These are phyloP conservation scores for Coprinellus micaceus DNA, from an alignment of 768 basidiomycete genomes.

Conservation along the genomic window DNA sequence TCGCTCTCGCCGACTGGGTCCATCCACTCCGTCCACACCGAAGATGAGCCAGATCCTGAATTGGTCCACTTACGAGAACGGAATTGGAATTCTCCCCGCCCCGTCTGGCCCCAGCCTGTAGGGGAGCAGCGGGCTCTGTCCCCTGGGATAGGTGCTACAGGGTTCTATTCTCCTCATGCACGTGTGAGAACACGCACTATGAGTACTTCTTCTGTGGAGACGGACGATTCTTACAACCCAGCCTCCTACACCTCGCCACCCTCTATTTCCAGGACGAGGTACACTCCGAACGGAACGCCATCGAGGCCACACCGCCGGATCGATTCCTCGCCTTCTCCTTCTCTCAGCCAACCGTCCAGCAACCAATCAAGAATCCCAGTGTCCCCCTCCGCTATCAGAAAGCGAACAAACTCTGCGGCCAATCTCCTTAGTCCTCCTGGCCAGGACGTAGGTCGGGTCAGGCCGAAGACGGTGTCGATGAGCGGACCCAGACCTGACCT, in stretches of 20 bases:
- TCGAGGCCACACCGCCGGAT: neutral
- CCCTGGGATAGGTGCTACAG: neutral
- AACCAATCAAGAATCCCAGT: neutral
- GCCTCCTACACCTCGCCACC: neutral
- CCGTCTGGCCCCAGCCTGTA: constrained; percentile 40
- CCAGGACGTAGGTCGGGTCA: neutral
- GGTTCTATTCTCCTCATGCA: neutral
- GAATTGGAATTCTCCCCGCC: constrained; percentile 70
- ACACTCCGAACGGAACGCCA: too few relatives aligned
- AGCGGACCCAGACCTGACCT: neutral
- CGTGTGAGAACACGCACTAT: neutral
- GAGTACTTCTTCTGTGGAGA: neutral
- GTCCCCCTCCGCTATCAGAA: constrained; percentile 20
- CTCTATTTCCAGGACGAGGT: neutral
- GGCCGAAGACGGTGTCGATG: neutral
- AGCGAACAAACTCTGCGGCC: neutral
- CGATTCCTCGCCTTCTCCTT: neutral
- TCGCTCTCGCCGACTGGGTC: constrained; percentile 43
- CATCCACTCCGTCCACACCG: constrained; percentile 15
- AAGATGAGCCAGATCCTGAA: constrained; percentile 28
- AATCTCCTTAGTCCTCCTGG: neutral
- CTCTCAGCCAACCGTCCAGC: too few relatives aligned
- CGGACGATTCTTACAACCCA: constrained; percentile 6
- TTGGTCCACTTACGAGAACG: constrained; percentile 47
- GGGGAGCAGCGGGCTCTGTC: neutral